phyloP scores from a whole-genome alignment of 148 eudicot genomes.

The Simmondsia chinensis region DNA sequence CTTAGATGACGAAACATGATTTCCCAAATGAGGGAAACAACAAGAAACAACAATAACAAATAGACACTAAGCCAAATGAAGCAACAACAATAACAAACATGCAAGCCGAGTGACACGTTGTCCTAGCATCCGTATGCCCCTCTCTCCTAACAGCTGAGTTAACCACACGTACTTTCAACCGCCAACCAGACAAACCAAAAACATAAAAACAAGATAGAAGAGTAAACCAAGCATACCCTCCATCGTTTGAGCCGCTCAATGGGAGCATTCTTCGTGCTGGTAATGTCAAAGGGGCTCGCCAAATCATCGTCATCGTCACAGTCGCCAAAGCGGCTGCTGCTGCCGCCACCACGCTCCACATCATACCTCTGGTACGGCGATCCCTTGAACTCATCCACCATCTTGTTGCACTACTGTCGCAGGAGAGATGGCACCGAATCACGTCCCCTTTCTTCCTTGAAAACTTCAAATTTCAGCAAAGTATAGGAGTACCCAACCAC shows the following conservation, averaged over 20 bases:
- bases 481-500: neutral
- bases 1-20: no score
- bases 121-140: no score
- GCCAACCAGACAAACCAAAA: neutral
- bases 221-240: slow-evolving; percentile 44
- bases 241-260: slow-evolving; percentile 61
- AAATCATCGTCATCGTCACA: slow-evolving; percentile 20
- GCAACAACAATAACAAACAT: no score
- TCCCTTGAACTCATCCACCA: slow-evolving; percentile 18
- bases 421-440: slow-evolving; percentile 66
- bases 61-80: no score
- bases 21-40: neutral
- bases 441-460: neutral
- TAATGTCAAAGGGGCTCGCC: slow-evolving; percentile 49
- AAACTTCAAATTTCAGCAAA: no score
- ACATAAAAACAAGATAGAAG: neutral
- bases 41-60: slow-evolving; percentile 1
- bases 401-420: slow-evolving; percentile 20
- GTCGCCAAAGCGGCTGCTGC: slow-evolving; percentile 4
- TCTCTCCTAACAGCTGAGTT: no score
- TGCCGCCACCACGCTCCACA: slow-evolving; percentile 28
- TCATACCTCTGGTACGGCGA: slow-evolving; percentile 47
- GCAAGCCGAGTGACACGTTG: no score
- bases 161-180: neutral
- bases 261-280: slow-evolving; percentile 66